These are phyloP conservation scores for Aspergillus versicolor DNA, from an alignment of 2,329 filamentous ascomycete genomes.

Conservation along the genomic window DNA sequence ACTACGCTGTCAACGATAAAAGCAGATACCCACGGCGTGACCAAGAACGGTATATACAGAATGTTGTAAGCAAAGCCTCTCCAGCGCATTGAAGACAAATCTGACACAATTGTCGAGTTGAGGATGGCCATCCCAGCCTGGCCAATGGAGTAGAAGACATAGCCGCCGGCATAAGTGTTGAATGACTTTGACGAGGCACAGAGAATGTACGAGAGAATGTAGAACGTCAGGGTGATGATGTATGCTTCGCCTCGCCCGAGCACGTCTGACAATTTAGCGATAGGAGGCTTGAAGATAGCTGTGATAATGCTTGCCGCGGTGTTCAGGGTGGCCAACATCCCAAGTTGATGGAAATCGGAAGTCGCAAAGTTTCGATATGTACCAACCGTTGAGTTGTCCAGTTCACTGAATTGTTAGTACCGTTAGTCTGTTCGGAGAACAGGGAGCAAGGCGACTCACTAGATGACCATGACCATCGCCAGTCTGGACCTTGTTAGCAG, in stretches of 20 bases:
- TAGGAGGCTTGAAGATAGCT: slow-evolving; percentile 42
- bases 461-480: slow-evolving; percentile 32
- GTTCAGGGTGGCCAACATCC: slow-evolving; percentile 34
- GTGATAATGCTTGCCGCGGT: slow-evolving; percentile 41
- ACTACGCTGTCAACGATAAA: slow-evolving; percentile 44
- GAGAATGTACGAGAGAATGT: slow-evolving; percentile 40
- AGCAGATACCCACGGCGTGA: slow-evolving; percentile 43
- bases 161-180: slow-evolving; percentile 38
- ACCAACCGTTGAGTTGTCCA: slow-evolving; percentile 38
- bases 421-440: background rate
- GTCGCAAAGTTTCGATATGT: slow-evolving; percentile 44
- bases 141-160: slow-evolving; percentile 38
- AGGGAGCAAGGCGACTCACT: slow-evolving; percentile 18
- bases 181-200: slow-evolving; percentile 37
- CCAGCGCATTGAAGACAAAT: slow-evolving; percentile 43
- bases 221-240: slow-evolving; percentile 33
- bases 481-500: slow-evolving; percentile 20
- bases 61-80: slow-evolving; percentile 41
- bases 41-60: slow-evolving; percentile 41
- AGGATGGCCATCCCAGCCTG: slow-evolving; percentile 42
- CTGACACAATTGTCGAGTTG: slow-evolving; percentile 44
- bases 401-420: slow-evolving; percentile 25
- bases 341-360: slow-evolving; percentile 39
- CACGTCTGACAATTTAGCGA: slow-evolving; percentile 46
- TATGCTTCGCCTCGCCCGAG: slow-evolving; percentile 43